These are phyloP conservation scores for Hypoxylon subgilvum DNA, from an alignment of 495 filamentous ascomycete species.

Conservation along the genomic window DNA sequence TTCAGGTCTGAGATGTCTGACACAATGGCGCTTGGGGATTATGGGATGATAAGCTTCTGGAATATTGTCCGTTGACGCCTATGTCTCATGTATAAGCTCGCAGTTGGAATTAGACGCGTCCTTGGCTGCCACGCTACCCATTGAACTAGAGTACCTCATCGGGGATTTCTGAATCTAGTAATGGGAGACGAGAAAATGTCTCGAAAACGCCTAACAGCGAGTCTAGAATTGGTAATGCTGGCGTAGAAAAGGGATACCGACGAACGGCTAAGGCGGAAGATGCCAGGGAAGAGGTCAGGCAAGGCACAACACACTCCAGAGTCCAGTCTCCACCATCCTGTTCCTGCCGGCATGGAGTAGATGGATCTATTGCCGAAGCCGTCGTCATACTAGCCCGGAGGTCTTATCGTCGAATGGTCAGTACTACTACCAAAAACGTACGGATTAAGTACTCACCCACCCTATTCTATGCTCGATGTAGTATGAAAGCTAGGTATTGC, in stretches of 20 bases:
- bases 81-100: conserved; percentile 24
- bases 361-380: conserved; percentile 21
- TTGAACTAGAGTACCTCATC: conserved; percentile 21
- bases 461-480: neutral
- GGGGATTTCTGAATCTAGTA: conserved; percentile 41
- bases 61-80: conserved; percentile 13
- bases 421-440: neutral
- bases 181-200: conserved; percentile 41
- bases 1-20: neutral
- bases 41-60: conserved; percentile 13
- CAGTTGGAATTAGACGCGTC: conserved; percentile 6
- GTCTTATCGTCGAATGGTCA: conserved; percentile 12
- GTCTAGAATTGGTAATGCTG: conserved; percentile 36
- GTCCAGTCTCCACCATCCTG: conserved; percentile 16
- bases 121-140: conserved; percentile 23
- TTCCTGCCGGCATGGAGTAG: conserved; percentile 25
- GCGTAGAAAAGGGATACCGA: conserved; percentile 27
- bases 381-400: conserved; percentile 25
- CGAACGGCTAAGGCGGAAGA: conserved; percentile 17
- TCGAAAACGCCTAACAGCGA: conserved; percentile 42
- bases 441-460: neutral
- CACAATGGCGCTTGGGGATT: neutral
- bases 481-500: neutral
- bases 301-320: no score
- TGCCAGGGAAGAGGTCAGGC: conserved; percentile 14